Conservation (phyloP, 192 early-diverging fungal genomes). For the Gigaspora rosea region DNA sequence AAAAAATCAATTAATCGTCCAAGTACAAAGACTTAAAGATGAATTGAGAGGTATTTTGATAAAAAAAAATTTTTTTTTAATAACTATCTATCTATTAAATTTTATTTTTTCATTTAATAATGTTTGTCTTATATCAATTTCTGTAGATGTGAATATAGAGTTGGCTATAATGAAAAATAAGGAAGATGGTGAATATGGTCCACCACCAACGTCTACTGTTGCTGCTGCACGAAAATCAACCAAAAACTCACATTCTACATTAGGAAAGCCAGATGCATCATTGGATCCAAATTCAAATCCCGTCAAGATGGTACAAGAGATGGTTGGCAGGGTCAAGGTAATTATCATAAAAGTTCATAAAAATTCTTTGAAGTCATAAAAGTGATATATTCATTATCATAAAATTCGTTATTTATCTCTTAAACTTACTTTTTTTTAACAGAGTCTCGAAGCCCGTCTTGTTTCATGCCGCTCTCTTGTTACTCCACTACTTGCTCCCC, state of each 20-base stretch:
- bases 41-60: conserved; percentile 59
- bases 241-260: conserved; percentile 15
- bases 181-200: conserved; percentile 37
- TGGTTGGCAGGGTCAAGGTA: conserved; percentile 77
- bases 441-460: conserved; percentile 72
- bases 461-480: conserved; percentile 75
- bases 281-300: conserved; percentile 51
- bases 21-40: conserved; percentile 77
- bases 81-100: not conserved
- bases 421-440: not conserved
- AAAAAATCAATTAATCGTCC: conserved; percentile 68
- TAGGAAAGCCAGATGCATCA: not conserved
- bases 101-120: not conserved
- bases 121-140: not conserved
- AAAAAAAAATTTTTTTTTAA: not conserved
- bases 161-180: conserved; percentile 55
- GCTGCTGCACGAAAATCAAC: conserved; percentile 20
- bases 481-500: conserved; percentile 67
- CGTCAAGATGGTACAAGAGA: conserved; percentile 71
- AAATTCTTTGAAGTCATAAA: too few relatives aligned
- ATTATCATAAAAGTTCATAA: not conserved
- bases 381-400: not conserved
- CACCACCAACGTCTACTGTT: conserved; percentile 27
- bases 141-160: conserved; percentile 53
- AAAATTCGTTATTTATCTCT: not conserved